Conservation (phyloP, 306 rosid species). For the Carpinus fangiana region DNA sequence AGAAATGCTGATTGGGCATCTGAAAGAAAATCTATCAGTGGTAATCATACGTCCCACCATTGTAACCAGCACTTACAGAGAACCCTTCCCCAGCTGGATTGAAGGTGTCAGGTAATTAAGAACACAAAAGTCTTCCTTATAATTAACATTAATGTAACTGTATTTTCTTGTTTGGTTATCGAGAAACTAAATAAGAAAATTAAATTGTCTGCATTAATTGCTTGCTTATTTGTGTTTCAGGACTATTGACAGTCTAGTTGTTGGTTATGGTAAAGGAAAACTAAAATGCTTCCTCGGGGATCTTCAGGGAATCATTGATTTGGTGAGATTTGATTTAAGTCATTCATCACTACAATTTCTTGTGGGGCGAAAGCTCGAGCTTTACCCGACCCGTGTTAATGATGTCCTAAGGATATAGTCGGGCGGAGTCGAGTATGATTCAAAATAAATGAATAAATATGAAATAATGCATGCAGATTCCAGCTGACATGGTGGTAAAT, state of each 20-base stretch:
- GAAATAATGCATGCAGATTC: constrained; percentile 44
- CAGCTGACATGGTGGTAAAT: constrained; percentile 87
- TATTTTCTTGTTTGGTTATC: constrained; percentile 13
- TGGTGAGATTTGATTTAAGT: constrained; percentile 43
- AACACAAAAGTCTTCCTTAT: no score
- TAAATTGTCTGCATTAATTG: neutral
- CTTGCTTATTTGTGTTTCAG: constrained; percentile 33
- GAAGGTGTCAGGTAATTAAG: constrained; percentile 67
- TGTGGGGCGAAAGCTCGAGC: no score
- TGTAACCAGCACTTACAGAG: constrained; percentile 70
- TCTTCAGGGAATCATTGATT: constrained; percentile 43
- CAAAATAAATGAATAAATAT: no score
- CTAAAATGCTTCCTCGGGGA: constrained; percentile 58
- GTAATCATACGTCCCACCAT: constrained; percentile 71
- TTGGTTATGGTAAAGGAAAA: constrained; percentile 80
- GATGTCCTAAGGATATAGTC: no score
- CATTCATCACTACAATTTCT: no score
- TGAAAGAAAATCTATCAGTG: constrained; percentile 39
- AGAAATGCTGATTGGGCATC: constrained; percentile 62
- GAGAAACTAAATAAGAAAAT: neutral
- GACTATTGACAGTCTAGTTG: constrained; percentile 69
- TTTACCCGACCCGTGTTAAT: no score
- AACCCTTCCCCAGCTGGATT: constrained; percentile 85
- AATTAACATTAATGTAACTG: no score
- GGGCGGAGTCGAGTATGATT: no score